Percentiles rank a stretch among this genome's conserved stretches.
These are phyloP conservation scores for Boletus rufocinnamomeus DNA, from an alignment of 768 basidiomycete species.

Conservation along the genomic window DNA sequence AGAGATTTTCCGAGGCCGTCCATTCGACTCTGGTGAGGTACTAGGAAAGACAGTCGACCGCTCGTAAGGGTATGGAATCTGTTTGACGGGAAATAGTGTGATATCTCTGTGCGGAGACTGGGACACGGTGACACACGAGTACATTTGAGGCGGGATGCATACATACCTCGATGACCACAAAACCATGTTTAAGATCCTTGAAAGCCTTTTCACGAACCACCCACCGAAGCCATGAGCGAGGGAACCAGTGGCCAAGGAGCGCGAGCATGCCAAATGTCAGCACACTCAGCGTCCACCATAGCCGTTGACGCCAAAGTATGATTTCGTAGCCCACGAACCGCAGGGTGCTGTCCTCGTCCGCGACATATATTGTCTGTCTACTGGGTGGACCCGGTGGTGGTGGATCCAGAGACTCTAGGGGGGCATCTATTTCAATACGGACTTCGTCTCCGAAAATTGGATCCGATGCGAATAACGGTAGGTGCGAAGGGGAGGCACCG, in stretches of 20 bases:
- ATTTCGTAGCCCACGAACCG: slow-evolving; percentile 86
- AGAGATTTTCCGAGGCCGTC: slow-evolving; percentile 22
- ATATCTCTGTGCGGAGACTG: slow-evolving; percentile 87
- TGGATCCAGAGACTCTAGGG: slow-evolving; percentile 61
- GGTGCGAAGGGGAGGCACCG: slow-evolving; percentile 37
- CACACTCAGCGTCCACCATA: slow-evolving; percentile 74
- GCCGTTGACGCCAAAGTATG: slow-evolving; percentile 55
- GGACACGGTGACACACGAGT: slow-evolving; percentile 25
- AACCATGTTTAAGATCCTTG: slow-evolving; percentile 63
- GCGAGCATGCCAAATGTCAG: slow-evolving; percentile 71
- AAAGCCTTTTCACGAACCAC: slow-evolving; percentile 85
- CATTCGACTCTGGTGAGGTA: slow-evolving; percentile 34
- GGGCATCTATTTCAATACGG: slow-evolving; percentile 77
- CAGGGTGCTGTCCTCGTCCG: slow-evolving; percentile 88
- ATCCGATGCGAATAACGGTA: slow-evolving; percentile 73
- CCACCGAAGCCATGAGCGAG: slow-evolving; percentile 87
- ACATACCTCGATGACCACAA: slow-evolving; percentile 89
- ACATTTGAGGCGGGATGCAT: neutral
- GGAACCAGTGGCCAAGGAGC: slow-evolving; percentile 92
- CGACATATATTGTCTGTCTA: slow-evolving; percentile 80
- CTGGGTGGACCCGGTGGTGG: slow-evolving; percentile 83
- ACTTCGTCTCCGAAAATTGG: slow-evolving; percentile 83
- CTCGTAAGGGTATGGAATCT: slow-evolving; percentile 72
- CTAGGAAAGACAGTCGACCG: slow-evolving; percentile 77
- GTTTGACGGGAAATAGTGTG: slow-evolving; percentile 69